phyloP scores from a whole-genome alignment of 2,329 filamentous ascomycete genomes.

The Leptographium wingfieldii region DNA sequence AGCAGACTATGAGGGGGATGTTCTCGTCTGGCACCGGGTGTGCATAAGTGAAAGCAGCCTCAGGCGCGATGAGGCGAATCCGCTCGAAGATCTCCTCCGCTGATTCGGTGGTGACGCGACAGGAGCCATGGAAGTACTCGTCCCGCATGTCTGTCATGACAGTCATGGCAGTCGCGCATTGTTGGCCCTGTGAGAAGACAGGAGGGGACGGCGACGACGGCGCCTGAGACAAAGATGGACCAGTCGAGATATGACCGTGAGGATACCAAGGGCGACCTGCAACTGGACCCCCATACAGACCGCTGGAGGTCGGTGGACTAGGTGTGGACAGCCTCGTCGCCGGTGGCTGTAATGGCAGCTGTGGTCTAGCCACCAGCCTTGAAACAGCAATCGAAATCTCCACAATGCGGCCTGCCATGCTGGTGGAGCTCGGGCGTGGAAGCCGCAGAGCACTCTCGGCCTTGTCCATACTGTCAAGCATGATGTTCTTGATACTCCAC shows the following conservation, averaged over 20 bases:
- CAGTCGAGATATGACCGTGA: no score
- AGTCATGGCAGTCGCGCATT: no score
- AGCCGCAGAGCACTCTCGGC: conserved; percentile 3
- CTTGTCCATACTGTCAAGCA: conserved; percentile 9
- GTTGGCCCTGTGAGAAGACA: not conserved
- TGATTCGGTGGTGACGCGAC: not conserved
- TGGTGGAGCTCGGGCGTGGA: not conserved
- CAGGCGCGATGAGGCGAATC: conserved; percentile 8
- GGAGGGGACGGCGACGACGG: not conserved
- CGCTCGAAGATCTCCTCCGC: conserved; percentile 3
- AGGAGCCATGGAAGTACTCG: conserved; percentile 6
- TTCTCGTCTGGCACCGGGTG: not conserved
- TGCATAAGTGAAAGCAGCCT: conserved; percentile 5
- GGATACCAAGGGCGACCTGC: no score
- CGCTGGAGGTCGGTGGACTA: no score
- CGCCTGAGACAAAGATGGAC: not conserved
- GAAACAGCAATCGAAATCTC: conserved; percentile 7
- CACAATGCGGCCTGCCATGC: conserved; percentile 7
- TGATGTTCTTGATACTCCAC: conserved; percentile 7
- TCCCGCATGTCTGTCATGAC: conserved; percentile 3
- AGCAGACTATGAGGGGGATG: conserved; percentile 7
- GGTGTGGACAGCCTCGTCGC: no score
- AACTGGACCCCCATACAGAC: no score
- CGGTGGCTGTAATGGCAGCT: not conserved
- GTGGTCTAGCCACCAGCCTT: not conserved